phyloP scores from a whole-genome alignment of 345 rosid species.

The Eucalyptus pauciflora region DNA sequence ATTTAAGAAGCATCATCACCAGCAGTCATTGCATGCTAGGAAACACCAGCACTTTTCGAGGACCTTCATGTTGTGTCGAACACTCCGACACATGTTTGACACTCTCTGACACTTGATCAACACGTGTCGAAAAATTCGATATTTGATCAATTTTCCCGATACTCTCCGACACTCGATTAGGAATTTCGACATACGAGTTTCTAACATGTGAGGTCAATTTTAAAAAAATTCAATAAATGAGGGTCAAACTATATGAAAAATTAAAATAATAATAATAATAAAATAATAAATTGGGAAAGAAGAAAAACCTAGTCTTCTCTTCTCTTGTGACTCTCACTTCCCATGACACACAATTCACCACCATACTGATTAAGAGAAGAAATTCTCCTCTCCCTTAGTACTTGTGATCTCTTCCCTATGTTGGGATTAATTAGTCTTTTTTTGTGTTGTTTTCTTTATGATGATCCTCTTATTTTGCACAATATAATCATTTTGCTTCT shows the following conservation, averaged over 20 bases:
- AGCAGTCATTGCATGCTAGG: background rate
- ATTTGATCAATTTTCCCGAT: too few species aligned
- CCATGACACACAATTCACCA: background rate
- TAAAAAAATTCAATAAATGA: too few species aligned
- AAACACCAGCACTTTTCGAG: too few species aligned
- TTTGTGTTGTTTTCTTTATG: background rate
- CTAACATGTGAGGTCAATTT: fast-evolving
- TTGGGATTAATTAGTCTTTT: background rate
- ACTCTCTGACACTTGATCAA: too few species aligned
- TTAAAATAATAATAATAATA: too few species aligned
- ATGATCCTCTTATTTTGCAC: background rate
- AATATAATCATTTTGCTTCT: background rate
- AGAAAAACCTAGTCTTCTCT: too few species aligned
- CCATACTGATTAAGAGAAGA: background rate
- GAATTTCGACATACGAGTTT: too few species aligned
- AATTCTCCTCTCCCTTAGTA: background rate
- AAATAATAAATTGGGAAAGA: too few species aligned
- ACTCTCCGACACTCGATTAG: too few species aligned
- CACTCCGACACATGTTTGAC: fast-evolving
- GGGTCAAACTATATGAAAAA: too few species aligned
- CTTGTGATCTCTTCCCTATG: background rate
- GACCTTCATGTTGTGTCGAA: fast-evolving
- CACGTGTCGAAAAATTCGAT: fast-evolving
- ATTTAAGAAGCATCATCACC: background rate
- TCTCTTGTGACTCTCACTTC: too few species aligned